Base-by-base conservation (phyloP, 164 flowering plant genomes). In the Dillenia suffruticosa region DNA sequence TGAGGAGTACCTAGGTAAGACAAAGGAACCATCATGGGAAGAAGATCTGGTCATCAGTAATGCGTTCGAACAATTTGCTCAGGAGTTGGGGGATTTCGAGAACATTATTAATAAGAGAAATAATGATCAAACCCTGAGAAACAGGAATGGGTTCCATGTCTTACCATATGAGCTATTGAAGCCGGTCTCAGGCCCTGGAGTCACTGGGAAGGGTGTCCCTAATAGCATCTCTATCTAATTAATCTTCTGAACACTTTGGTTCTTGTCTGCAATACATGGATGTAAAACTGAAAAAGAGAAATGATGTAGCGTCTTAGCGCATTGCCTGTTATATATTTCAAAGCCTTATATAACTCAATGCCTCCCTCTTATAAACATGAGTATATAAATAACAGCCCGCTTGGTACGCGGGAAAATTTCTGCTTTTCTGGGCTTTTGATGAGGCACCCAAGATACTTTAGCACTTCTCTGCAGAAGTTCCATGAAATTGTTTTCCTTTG, bases 81-180 rank as follows among this genome's bases (percentile, higher is more conserved):
- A 70, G n/a, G 66, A 49, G 32, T 26, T 77, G 71, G 63, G 60
- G 61, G 71, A 74, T 69, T 51, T 79, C 4, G 79, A 76, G 48
- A 74, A 74, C 6, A 71, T 70, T 12, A 75, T 80, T 47, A 71
- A 80, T 59, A 72, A 19, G 16, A 73, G 77, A 54, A 80, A 80
- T 54, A 14, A 45, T 0, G 69, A 80, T 66, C 1, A 1, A 12
- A 66, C 53, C 9, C 46, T 77, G 43, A 66, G 13, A 63, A 80
- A 80, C 53, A 66, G 84, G 58, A 17, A 53, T 1, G 84, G 84
- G 11, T 81, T 76, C 4, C 81, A 77, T 12, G 43, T 80, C 48
- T 67, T 75, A 9, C 81, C 84, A 5, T 79, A 79, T 59, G 68
- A 74, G 47, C 70, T 79, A 10, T 19, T 79, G 68, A 76, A 71